Base-by-base conservation (phyloP, 192 early-diverging fungal species). In the Coemansia sp. region DNA sequence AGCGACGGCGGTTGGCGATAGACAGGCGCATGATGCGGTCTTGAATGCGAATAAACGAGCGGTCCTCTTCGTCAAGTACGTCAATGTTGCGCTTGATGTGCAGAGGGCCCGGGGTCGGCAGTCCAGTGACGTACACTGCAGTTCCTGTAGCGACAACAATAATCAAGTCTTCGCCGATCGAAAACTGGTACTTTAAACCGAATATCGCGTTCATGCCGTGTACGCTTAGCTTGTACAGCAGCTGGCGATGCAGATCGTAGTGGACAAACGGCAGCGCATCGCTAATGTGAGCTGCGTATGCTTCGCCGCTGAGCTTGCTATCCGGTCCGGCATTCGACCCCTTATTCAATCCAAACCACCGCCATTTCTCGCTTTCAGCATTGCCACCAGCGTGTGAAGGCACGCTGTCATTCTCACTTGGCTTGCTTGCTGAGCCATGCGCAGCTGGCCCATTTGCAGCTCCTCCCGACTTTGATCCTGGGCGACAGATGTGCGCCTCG, bases 201-300 rank as follows among this genome's bases (percentile, higher is more conserved):
- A 90, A 93, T 11, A 93, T 82, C 3, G 89, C 85, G 41, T 93
- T 93, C 56, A 91, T 72, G 7, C 89, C 89, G 59, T 88, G 83
- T 14, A 91, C 85, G 38, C 86, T 84, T 21, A 91, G 82, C 58
- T 92, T 92, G 73, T 88, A 90, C 67, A 89, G 82, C 11, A 93
- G 73, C 60, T 93, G 91, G 27, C 90, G 80, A 67, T 93, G 90
- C 21, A 93, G 62, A 56, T 93, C 91, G 77, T 92, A 93, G 62
- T 93, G 89, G 1, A 87, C 79, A 57, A 93, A 93, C 1, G 91
- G 91, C 39, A 93, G 83, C 0, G 90, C 84, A 42, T 93, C 91
- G 70, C 85, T 87, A 40, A 91, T 84, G 50, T 84, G 77, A 8
- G 70, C 76, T 0, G 91, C 88, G 43, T 87, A 83, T 9, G 80